Percentiles rank a stretch among this genome's conserved stretches.
Conservation (phyloP, 371 early-diverging fungal genomes). For the Saksenaea vasiformis region DNA sequence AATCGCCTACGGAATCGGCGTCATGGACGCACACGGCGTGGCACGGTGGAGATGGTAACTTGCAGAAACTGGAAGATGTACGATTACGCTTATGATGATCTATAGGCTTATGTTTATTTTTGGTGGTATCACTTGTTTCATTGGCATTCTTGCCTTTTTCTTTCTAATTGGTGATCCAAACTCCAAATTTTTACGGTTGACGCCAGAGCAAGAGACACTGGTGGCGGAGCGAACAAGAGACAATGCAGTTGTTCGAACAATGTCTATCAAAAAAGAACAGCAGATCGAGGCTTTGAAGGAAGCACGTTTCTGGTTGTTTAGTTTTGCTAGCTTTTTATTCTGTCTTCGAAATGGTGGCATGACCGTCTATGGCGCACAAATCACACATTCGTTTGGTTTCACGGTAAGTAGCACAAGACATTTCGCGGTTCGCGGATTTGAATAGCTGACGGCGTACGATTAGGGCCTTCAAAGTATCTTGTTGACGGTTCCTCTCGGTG, state of each 20-base stretch:
- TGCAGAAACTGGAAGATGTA: neutral
- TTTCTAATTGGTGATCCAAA: constrained; percentile 12
- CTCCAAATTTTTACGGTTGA: constrained; percentile 13
- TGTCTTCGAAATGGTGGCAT: constrained; percentile 12
- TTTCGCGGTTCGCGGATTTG: neutral
- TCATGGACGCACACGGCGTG: constrained; percentile 36
- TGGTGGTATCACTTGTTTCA: constrained; percentile 8
- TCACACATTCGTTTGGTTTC: constrained; percentile 15
- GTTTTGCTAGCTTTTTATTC: neutral
- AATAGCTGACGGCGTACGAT: neutral
- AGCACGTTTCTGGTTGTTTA: constrained; percentile 8
- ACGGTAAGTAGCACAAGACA: constrained; percentile 5
- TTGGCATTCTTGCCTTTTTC: constrained; percentile 6
- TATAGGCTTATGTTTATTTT: constrained; percentile 14
- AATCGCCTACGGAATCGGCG: constrained; percentile 46
- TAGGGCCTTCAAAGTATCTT: constrained; percentile 4
- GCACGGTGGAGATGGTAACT: constrained; percentile 39
- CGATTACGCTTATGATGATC: neutral
- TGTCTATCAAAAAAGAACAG: constrained; percentile 5
- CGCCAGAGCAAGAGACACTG: constrained; percentile 5
- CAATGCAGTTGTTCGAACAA: constrained; percentile 7
- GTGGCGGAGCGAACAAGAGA: constrained; percentile 12
- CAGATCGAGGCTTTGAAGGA: constrained; percentile 13
- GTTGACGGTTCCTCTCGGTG: constrained; percentile 11
- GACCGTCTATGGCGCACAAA: constrained; percentile 8